phyloP scores from a whole-genome alignment of 2,329 filamentous ascomycete genomes.

The Sclerotinia glacialis region DNA sequence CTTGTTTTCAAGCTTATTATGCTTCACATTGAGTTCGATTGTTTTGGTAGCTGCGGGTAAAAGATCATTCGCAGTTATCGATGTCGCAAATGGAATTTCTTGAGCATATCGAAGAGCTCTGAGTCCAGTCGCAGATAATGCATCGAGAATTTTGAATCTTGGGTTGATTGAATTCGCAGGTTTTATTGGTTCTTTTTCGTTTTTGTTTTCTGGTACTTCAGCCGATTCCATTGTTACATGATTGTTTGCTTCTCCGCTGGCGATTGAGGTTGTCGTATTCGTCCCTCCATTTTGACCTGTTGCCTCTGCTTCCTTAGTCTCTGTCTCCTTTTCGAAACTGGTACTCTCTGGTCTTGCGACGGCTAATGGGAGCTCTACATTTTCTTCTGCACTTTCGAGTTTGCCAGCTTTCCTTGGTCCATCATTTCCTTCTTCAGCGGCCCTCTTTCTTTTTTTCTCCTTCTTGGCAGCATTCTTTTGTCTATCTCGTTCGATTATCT shows the following conservation, averaged over 20 bases:
- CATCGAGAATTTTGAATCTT: constrained; percentile 84
- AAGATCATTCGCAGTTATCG: constrained; percentile 86
- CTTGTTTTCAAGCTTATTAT: constrained; percentile 72
- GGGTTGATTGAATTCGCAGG: constrained; percentile 24
- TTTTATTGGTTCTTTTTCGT: constrained; percentile 10
- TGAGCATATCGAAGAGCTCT: constrained; percentile 87
- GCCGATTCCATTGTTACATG: neutral
- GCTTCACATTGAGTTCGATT: constrained; percentile 79
- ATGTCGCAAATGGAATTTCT: constrained; percentile 81
- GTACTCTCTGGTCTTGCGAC: neutral
- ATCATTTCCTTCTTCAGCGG: constrained; percentile 37
- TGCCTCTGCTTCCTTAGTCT: neutral
- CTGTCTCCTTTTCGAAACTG: neutral
- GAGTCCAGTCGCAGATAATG: constrained; percentile 88
- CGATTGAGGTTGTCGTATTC: neutral
- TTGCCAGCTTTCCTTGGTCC: constrained; percentile 40
- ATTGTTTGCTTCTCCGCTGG: neutral
- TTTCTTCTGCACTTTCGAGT: constrained; percentile 21
- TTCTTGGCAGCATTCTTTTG: constrained; percentile 40
- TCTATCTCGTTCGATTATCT: constrained; percentile 45
- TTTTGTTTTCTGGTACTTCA: neutral
- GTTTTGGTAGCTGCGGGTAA: constrained; percentile 72
- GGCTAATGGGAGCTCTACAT: neutral
- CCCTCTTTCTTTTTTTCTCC: constrained; percentile 50
- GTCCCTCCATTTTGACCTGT: neutral